Evolutionary conservation across 306 rosid genomes (phyloP).

Genomic region (Carpinus viminea): DNA sequence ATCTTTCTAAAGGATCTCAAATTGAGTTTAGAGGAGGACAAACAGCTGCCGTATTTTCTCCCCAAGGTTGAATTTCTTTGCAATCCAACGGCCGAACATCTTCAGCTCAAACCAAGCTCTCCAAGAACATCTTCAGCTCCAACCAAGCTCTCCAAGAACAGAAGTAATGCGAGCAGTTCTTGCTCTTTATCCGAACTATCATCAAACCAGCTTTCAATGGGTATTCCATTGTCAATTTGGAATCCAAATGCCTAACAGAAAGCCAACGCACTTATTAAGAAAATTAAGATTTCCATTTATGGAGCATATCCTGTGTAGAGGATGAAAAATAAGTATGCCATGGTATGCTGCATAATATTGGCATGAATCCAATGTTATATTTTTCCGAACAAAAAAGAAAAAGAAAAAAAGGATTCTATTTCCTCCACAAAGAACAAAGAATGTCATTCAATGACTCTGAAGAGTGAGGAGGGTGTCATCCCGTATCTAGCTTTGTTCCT

Average conservation of each 20-base stretch:
- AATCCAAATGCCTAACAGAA: conserved; percentile 87
- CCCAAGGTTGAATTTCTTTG: conserved; percentile 75
- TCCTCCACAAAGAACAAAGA: too few relatives aligned
- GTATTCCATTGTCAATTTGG: conserved; percentile 98
- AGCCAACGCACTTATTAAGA: conserved; percentile 17
- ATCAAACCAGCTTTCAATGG: conserved; percentile 98
- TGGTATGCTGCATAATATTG: not conserved
- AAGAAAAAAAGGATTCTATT: too few relatives aligned
- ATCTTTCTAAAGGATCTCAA: conserved; percentile 49
- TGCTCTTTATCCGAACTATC: conserved; percentile 78
- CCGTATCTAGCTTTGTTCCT: not conserved
- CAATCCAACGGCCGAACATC: conserved; percentile 91
- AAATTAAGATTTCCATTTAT: not conserved
- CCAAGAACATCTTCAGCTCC: conserved; percentile 48
- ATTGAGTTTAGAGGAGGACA: conserved; percentile 60
- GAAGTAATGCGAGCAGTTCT: conserved; percentile 72
- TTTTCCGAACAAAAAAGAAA: too few relatives aligned
- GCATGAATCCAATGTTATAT: not conserved
- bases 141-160: conserved; percentile 90
- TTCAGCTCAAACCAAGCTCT: too few relatives aligned
- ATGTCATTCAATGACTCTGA: too few relatives aligned
- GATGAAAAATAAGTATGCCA: not conserved
- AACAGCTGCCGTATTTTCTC: conserved; percentile 78
- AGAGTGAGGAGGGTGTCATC: too few relatives aligned
- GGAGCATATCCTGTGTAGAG: not conserved